Percentiles rank a stretch among this genome's conserved stretches.
These are phyloP conservation scores for Podospora pseudoanserina DNA, from an alignment of 495 filamentous ascomycete genomes.

Conservation along the genomic window DNA sequence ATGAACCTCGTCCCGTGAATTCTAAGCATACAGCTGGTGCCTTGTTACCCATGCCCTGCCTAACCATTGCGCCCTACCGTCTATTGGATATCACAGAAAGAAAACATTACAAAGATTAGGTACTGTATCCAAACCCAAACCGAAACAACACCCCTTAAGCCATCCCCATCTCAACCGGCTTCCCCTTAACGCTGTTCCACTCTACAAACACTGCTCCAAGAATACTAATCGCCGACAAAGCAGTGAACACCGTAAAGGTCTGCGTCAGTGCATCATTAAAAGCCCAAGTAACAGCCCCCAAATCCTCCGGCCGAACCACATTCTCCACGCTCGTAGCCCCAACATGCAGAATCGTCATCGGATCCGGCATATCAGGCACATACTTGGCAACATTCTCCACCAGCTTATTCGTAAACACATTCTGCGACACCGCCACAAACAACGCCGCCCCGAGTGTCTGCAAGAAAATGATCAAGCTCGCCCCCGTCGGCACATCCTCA, in stretches of 20 bases:
- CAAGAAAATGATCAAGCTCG: conserved; percentile 62
- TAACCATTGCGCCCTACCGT: not conserved
- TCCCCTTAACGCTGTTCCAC: conserved; percentile 83
- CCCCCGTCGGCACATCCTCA: conserved; percentile 64
- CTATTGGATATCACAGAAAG: not conserved
- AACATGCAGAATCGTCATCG: conserved; percentile 47
- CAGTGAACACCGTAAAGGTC: conserved; percentile 66
- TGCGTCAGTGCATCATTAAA: conserved; percentile 69
- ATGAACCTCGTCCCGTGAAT: not conserved
- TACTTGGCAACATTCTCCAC: conserved; percentile 50
- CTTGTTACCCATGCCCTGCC: too few relatives aligned
- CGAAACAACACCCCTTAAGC: conserved; percentile 31
- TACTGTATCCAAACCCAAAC: not conserved
- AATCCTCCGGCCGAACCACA: conserved; percentile 40
- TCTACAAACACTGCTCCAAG: conserved; percentile 61
- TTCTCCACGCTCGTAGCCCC: conserved; percentile 66
- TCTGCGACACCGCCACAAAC: conserved; percentile 73
- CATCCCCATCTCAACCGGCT: conserved; percentile 63
- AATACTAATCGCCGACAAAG: conserved; percentile 57
- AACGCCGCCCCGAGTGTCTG: conserved; percentile 70
- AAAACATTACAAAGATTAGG: not conserved
- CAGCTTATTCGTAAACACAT: conserved; percentile 71
- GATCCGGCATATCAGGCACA: conserved; percentile 49
- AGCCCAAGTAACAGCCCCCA: conserved; percentile 57
- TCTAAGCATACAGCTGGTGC: too few relatives aligned